Conservation (phyloP, 768 basidiomycete genomes). For the Termitomyces sp. region DNA sequence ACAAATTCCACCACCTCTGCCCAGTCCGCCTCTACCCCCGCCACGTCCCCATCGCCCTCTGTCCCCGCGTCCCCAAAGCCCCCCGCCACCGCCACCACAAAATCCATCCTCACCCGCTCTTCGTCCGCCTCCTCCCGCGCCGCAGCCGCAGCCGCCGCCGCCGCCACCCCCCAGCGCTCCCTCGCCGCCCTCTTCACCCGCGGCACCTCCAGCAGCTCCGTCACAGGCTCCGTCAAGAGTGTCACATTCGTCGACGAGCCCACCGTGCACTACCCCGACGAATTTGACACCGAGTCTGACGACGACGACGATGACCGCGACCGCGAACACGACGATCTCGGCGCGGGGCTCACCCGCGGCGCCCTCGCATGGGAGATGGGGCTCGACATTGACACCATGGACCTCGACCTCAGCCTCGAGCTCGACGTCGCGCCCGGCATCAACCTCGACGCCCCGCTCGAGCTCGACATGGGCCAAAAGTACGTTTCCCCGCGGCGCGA, state of each 20-base stretch:
- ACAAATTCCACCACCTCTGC: constrained; percentile 10
- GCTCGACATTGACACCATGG: constrained; percentile 29
- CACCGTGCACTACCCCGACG: constrained; percentile 43
- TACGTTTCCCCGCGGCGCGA: constrained; percentile 2
- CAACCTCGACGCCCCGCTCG: constrained; percentile 9
- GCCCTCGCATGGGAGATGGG: constrained; percentile 14
- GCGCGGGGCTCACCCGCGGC: constrained; percentile 1
- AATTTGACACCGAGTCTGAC: not conserved
- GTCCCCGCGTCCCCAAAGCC: constrained; percentile 15
- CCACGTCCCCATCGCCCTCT: constrained; percentile 16
- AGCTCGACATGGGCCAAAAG: constrained; percentile 10
- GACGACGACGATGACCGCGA: not conserved
- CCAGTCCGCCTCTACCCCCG: constrained; percentile 6
- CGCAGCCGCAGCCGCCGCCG: too few species aligned
- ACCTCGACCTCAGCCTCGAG: constrained; percentile 15
- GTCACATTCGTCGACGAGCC: constrained; percentile 71
- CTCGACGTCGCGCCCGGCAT: not conserved
- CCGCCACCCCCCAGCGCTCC: not conserved
- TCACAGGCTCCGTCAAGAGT: constrained; percentile 36
- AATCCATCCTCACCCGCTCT: constrained; percentile 55
- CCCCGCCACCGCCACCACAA: constrained; percentile 26
- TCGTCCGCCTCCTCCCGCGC: constrained; percentile 35
- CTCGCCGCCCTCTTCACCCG: constrained; percentile 7
- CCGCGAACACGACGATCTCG: constrained; percentile 1
- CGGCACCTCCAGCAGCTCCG: constrained; percentile 1